Base-by-base conservation (phyloP, 208 protist species). In the Naegleria lovaniensis region DNA sequence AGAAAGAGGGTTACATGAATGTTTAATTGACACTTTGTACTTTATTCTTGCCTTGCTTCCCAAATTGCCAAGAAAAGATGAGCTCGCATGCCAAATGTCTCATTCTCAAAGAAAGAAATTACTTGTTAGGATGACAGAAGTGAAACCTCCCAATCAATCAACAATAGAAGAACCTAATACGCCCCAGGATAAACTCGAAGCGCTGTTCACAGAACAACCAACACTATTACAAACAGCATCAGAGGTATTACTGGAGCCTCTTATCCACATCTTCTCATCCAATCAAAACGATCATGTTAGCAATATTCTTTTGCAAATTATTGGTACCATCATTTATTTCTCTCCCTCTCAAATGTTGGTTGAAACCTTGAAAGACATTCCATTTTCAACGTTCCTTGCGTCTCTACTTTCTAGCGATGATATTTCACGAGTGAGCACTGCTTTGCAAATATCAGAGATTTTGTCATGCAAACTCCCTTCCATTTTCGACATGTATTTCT, bases 391-490 rank as follows among this genome's bases (percentile, higher is more conserved):
- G 33, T 90, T 91, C 58, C 13, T 90, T 5, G 51, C 86, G 3
- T 33, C 11, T 0, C 9, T 92, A 29, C 85, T 95, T n/a, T 15
- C 38, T 36, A 76, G 19, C 0, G 22, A 59, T 55, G 90, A 93
- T 48, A 85, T 94, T 16, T 88, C 94, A 55, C 94, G 95, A 43
- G 90, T 95, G 0, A 51, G 33, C 86, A 95, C 16, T 13, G 96
- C 92, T 15, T 91, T 97, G 15, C 90, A 90, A 16, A 91, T 97
- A 25, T 93, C 93, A 11, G 88, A 92, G 0, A 93, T 91, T 48
- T 94, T 98, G 25, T 76, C 97, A 13, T 90, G 95, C 19, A 97
- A 97, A 91, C 22, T 96, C 38, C 92, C 92, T 9, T 90, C 92
- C 33, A 91, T 94, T 15, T 97, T 96, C 86, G 90, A 90, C 22